These are phyloP conservation scores for Gonium pectorale DNA, from an alignment of 139 green algal genomes.

Conservation along the genomic window DNA sequence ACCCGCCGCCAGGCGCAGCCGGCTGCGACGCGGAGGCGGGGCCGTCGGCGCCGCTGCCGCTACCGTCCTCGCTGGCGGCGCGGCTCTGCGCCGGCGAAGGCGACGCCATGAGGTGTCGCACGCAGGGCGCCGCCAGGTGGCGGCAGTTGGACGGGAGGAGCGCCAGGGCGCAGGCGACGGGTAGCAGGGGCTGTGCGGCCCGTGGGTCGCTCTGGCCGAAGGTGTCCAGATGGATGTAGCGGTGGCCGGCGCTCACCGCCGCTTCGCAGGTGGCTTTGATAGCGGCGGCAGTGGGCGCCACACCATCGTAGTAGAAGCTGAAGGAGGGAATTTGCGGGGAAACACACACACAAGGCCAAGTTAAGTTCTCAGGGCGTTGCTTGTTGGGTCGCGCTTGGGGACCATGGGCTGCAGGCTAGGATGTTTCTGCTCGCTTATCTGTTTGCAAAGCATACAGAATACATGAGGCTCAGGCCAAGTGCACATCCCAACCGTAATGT, in stretches of 20 bases:
- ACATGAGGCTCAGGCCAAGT: no score
- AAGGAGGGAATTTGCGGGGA: no score
- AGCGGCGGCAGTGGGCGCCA: constrained; percentile 18
- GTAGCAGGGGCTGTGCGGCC: constrained; percentile 40
- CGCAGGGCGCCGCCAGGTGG: constrained; percentile 41
- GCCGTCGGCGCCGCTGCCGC: neutral
- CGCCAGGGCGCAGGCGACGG: constrained; percentile 43
- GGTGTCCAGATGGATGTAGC: neutral
- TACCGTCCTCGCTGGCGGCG: neutral
- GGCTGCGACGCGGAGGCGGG: neutral
- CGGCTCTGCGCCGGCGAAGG: neutral
- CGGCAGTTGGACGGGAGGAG: constrained; percentile 42
- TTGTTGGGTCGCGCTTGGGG: no score
- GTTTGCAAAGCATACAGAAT: no score
- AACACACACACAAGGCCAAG: no score
- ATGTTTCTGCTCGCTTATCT: no score
- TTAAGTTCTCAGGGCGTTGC: no score
- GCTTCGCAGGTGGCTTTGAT: constrained; percentile 16
- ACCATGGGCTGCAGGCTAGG: no score
- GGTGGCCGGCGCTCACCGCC: neutral
- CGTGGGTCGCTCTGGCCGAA: constrained; percentile 3
- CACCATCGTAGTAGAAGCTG: constrained; percentile 51
- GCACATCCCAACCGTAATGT: no score
- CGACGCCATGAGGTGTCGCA: constrained; percentile 27
- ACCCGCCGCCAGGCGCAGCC: neutral